Percentiles rank a stretch among this genome's conserved stretches.
Evolutionary conservation across 495 filamentous ascomycete genomes (phyloP).

Genomic region (Neurospora cerealis): DNA sequence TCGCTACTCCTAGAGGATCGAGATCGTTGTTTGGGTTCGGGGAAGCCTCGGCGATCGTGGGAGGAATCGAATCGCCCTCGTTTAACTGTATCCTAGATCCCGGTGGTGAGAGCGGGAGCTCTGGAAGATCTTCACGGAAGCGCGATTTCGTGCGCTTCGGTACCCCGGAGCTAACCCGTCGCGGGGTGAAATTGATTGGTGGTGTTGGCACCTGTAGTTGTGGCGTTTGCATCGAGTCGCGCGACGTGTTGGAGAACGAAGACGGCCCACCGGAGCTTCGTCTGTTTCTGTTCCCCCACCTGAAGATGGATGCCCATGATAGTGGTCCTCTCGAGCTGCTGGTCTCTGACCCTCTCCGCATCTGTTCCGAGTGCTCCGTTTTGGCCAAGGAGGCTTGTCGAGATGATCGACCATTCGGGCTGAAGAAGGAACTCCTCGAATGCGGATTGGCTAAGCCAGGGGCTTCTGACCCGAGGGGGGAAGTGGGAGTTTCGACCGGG

Average conservation of each 20-base stretch:
- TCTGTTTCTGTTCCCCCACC: conserved; percentile 50
- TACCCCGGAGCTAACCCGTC: conserved; percentile 29
- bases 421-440: conserved; percentile 24
- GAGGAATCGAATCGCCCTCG: conserved; percentile 37
- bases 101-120: conserved; percentile 70
- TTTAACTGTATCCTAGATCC: conserved; percentile 72
- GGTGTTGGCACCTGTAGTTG: conserved; percentile 21
- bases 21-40: conserved; percentile 4
- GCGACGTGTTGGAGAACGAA: conserved; percentile 73
- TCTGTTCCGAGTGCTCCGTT: conserved; percentile 26
- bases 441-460: conserved; percentile 9
- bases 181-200: conserved; percentile 20
- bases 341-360: conserved; percentile 29
- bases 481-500: conserved; percentile 3
- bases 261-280: conserved; percentile 47
- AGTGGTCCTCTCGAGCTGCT: conserved; percentile 30
- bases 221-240: conserved; percentile 54
- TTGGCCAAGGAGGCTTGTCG: conserved; percentile 21
- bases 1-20: conserved; percentile 12
- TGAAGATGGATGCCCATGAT: conserved; percentile 66
- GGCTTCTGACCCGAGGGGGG: conserved; percentile 3
- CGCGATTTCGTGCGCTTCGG: conserved; percentile 76
- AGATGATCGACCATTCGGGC: conserved; percentile 17
- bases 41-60: conserved; percentile 16
- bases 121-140: conserved; percentile 87